Base-by-base conservation (phyloP, 805 yeast genomes). In the Monosporozyma aerobia region DNA sequence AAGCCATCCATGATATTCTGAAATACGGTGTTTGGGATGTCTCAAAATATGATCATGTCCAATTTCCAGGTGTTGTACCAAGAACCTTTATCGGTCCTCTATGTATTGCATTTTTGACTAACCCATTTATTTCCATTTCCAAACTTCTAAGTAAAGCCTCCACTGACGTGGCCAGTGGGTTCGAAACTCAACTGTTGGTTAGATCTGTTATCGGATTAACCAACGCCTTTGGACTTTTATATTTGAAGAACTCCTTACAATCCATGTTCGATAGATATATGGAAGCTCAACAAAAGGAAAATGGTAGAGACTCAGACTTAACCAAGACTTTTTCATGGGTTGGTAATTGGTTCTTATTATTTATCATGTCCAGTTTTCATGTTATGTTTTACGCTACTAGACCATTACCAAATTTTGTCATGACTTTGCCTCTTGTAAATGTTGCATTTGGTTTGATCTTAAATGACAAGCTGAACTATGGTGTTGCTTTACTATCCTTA, bases 41-140 rank as follows among this genome's bases (percentile, higher is more conserved):
- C 1, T 55, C 69, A 1, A 56, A 71, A 48, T 92, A 77, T 63
- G 97, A 92, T 63, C 98, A 92, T 65, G 56, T 74, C 7, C 67
- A 73, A 50, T 92, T 88, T 64, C 95, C 97, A 0, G 97, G 97
- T 2, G 90, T 75, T 1, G 96, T 92, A 7, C 96, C 95, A 30
- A 75, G 97, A 51, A 80, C 96, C 0, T 90, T 90, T 61, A 62
- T 87, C 11, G 95, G 96, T 1, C 77, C 94, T 9, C 57, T 83
- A 49, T 55, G 80, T 1, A 54, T 88, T 11, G 74, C 87, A 0
- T 63, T 62, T 0, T 44, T 81, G 1, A 66, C 78, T 1, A 76
- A 74, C 50, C 78, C 79, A 0, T 54, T 73, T 13, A 53, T 61
- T 4, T 19, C 40, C n/a, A 13, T 54, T 27, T 56, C 61, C 16